phyloP scores from a whole-genome alignment of 495 filamentous ascomycete genomes.

The Aspergillus olivimuriae region DNA sequence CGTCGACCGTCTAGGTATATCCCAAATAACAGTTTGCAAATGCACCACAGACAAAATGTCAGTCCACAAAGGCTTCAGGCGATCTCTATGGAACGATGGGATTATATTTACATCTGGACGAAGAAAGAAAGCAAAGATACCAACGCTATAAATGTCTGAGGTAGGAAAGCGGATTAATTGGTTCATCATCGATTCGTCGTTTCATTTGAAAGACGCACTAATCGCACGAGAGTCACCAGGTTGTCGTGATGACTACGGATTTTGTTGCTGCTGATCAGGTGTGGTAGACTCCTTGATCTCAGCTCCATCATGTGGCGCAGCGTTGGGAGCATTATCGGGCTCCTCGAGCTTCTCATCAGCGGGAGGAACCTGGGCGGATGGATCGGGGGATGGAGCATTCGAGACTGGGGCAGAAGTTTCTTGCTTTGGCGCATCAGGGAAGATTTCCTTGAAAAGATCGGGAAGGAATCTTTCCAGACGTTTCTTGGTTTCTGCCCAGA shows the following conservation, averaged over 20 bases:
- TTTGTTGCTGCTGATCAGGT: background rate
- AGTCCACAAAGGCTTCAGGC: too few species aligned
- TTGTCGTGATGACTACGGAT: background rate
- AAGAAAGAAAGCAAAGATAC: slow-evolving; percentile 1
- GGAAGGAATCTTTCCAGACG: slow-evolving; percentile 87
- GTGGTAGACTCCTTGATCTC: background rate
- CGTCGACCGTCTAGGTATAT: too few species aligned
- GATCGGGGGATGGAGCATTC: slow-evolving; percentile 15
- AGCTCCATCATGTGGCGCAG: background rate
- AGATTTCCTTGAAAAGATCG: slow-evolving; percentile 52
- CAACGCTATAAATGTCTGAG: slow-evolving; percentile 14
- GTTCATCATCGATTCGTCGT: background rate
- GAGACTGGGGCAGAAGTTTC: slow-evolving; percentile 20
- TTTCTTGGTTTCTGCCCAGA: slow-evolving; percentile 69
- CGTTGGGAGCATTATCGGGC: slow-evolving; percentile 1
- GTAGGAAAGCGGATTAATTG: background rate
- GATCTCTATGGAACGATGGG: background rate
- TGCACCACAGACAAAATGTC: too few species aligned
- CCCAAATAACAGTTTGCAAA: too few species aligned
- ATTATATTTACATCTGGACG: slow-evolving; percentile 15
- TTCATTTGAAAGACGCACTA: background rate
- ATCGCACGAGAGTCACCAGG: background rate
- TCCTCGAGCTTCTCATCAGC: slow-evolving; percentile 1
- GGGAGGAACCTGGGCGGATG: slow-evolving; percentile 1
- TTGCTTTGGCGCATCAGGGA: slow-evolving; percentile 32